These are phyloP conservation scores for Gossypium longicalyx DNA, from an alignment of 345 rosid genomes.

Conservation along the genomic window DNA sequence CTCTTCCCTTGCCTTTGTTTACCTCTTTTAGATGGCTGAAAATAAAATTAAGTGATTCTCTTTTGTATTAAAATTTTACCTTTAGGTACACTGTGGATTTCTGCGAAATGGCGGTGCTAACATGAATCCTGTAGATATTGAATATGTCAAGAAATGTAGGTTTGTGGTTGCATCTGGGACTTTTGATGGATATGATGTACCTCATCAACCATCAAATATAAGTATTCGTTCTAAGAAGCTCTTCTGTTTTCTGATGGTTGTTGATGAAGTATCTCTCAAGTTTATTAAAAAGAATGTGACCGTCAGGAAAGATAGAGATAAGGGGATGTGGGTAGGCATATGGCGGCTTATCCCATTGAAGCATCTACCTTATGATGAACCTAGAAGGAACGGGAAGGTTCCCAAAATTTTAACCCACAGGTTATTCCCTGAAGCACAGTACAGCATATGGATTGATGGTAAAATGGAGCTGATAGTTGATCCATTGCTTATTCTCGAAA, in stretches of 20 bases:
- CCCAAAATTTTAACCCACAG: slow-evolving; percentile 80
- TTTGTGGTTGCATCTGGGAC: slow-evolving; percentile 93
- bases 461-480: slow-evolving; percentile 97
- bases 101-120: slow-evolving; percentile 80
- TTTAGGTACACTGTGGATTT: slow-evolving; percentile 89
- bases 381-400: slow-evolving; percentile 93
- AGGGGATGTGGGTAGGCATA: slow-evolving; percentile 87
- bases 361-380: slow-evolving; percentile 90
- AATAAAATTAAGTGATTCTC: slow-evolving; percentile 6
- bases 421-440: slow-evolving; percentile 83
- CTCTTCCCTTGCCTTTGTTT: not conserved
- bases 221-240: slow-evolving; percentile 69
- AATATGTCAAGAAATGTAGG: slow-evolving; percentile 68
- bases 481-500: slow-evolving; percentile 83
- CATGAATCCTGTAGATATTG: slow-evolving; percentile 58
- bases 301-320: slow-evolving; percentile 51
- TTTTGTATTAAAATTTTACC: slow-evolving; percentile 12
- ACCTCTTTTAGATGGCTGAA: slow-evolving; percentile 37
- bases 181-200: slow-evolving; percentile 87
- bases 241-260: slow-evolving; percentile 90
- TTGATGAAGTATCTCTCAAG: slow-evolving; percentile 70
- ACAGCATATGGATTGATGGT: slow-evolving; percentile 99
- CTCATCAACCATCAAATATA: slow-evolving; percentile 84
- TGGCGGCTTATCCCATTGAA: slow-evolving; percentile 89
- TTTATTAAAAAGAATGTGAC: slow-evolving; percentile 65